Base-by-base conservation (phyloP, 495 filamentous ascomycete species). In the Xylaria scruposa region DNA sequence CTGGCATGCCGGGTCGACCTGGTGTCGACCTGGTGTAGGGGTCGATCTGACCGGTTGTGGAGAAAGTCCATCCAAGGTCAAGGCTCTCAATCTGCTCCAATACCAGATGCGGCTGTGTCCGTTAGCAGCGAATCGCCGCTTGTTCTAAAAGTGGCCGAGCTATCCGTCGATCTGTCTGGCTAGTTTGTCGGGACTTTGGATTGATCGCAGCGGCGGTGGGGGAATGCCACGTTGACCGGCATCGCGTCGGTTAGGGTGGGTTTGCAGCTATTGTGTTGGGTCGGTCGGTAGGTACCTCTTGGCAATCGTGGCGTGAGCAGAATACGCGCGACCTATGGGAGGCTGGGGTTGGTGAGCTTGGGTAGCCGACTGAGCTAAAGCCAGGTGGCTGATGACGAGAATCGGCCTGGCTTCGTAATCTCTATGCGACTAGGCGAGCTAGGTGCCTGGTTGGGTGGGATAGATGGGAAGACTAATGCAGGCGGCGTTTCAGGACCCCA, bases 1-100 rank as follows among this genome's bases (percentile, higher is more conserved):
- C 33, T 54, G 65, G 29, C 47, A 42, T 44, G 29, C 3, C 29
- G 29, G 29, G 29, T 31, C 29, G 29, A 31, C 29, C 29, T 7
- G 56, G 29, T 1, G 5, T 15, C 1, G 5, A 31, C 21, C 17
- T 26, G 53, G 53, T 53, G 49, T 56, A 56, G 53, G 53, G 53
- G 53, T 56, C 29, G 31, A 66, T 49, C 63, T 66, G 63, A 66
- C 44, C 26, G 63, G 63, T 17, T 66, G 63, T 51, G 63, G 63
- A 66, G 63, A 53, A 66, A 66, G 63, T 66, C 63, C 63, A 66
- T 66, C 62, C 5, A 38, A 38, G 36, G 36, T 31, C 29, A 31
- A 31, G 29, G 29, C 3, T 3, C 29, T 31, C 29, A 64, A 47
- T 24, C 40, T 19, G 44, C 29, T 36, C 44, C 31, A 49, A 53